Percentiles rank a stretch among this genome's conserved stretches.
Conservation (phyloP, 2,329 filamentous ascomycete species). For the Paecilomyces dactylethromorphus region DNA sequence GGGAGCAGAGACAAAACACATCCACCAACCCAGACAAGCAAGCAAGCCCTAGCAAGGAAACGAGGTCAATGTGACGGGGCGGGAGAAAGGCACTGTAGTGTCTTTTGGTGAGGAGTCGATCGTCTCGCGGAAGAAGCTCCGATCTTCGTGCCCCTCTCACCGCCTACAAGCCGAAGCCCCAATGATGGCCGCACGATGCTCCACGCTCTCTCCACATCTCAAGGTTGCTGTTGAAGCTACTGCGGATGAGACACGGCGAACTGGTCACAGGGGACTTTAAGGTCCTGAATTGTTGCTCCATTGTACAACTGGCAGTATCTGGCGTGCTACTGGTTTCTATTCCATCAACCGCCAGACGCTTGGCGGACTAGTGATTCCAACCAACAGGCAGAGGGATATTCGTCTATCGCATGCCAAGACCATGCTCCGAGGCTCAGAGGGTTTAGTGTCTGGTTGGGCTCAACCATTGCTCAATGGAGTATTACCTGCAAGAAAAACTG, state of each 20-base stretch:
- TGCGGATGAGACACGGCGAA: background rate
- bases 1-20: background rate
- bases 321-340: background rate
- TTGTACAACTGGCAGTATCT: background rate
- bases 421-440: background rate
- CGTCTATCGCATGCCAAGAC: background rate
- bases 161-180: background rate
- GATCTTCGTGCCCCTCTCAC: background rate
- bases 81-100: background rate
- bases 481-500: background rate
- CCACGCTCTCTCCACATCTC: slow-evolving; percentile 5
- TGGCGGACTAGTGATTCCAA: background rate
- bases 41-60: slow-evolving; percentile 1
- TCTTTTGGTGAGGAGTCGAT: background rate
- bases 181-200: slow-evolving; percentile 3
- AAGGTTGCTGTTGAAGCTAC: background rate
- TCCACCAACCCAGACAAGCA: background rate
- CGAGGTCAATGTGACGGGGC: background rate
- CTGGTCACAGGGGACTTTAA: background rate
- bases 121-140: background rate
- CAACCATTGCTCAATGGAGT: background rate
- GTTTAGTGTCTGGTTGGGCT: background rate
- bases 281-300: background rate
- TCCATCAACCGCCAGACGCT: background rate
- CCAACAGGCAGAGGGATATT: background rate